phyloP scores from a whole-genome alignment of 2,329 filamentous ascomycete species.

The Fusarium pseudoanthophilum region DNA sequence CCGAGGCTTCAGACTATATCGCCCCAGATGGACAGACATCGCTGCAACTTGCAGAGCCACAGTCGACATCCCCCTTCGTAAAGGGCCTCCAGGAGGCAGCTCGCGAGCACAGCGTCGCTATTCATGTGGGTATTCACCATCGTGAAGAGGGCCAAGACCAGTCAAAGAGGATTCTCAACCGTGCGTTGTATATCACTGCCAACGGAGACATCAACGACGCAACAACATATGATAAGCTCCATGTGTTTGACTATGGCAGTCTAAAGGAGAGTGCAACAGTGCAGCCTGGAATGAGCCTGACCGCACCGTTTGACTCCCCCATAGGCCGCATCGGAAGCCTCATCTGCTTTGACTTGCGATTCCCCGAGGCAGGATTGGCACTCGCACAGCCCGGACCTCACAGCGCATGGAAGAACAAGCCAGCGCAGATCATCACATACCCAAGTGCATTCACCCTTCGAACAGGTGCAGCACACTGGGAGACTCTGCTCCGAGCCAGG shows the following conservation, averaged over 20 bases:
- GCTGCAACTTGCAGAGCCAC: conserved; percentile 74
- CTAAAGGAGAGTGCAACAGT: conserved; percentile 68
- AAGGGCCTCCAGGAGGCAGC: conserved; percentile 78
- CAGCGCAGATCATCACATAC: conserved; percentile 82
- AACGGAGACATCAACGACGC: conserved; percentile 55
- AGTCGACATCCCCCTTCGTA: conserved; percentile 77
- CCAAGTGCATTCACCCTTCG: conserved; percentile 91
- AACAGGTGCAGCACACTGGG: conserved; percentile 89
- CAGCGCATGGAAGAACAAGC: conserved; percentile 47
- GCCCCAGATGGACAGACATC: conserved; percentile 74
- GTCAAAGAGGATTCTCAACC: conserved; percentile 58
- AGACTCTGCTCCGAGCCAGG: conserved; percentile 77
- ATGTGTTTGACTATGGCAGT: conserved; percentile 80
- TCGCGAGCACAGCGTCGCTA: conserved; percentile 69
- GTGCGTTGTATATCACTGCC: conserved; percentile 62
- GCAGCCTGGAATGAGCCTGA: conserved; percentile 72
- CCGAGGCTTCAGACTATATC: conserved; percentile 93
- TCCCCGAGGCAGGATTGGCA: conserved; percentile 77
- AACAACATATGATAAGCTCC: conserved; percentile 82
- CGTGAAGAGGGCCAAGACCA: conserved; percentile 51
- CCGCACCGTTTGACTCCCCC: conserved; percentile 76
- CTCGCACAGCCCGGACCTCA: conserved; percentile 60
- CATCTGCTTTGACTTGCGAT: conserved; percentile 93
- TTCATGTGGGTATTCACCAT: conserved; percentile 91
- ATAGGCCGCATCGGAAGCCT: conserved; percentile 80